Evolutionary conservation across 164 flowering plant genomes (phyloP).

Genomic region (Vitis cinerea): DNA sequence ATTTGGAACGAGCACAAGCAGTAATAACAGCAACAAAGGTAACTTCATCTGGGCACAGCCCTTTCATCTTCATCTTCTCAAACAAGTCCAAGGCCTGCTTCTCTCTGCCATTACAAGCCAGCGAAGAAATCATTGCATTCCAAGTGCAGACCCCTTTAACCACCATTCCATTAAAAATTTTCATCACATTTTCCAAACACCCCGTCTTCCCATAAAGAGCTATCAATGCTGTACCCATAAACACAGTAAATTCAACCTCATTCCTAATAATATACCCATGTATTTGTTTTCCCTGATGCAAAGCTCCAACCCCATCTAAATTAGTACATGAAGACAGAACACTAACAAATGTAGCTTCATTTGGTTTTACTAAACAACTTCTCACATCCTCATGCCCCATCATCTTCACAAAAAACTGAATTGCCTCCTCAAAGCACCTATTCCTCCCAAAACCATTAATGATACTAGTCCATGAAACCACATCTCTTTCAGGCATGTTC

Average conservation of each 20-base stretch:
- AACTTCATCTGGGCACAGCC: conserved; percentile 50
- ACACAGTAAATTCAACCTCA: conserved; percentile 33
- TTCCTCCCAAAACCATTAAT: conserved; percentile 60
- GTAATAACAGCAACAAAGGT: conserved; percentile 66
- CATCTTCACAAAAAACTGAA: conserved; percentile 55
- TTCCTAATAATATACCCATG: conserved; percentile 59
- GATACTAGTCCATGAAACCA: conserved; percentile 77
- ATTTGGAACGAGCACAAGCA: conserved; percentile 69
- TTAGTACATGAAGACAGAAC: conserved; percentile 61
- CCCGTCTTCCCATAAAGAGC: conserved; percentile 71
- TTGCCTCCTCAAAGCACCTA: conserved; percentile 40
- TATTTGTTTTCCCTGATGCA: conserved; percentile 58
- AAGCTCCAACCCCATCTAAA: conserved; percentile 33
- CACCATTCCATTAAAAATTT: conserved; percentile 41
- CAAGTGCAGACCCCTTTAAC: conserved; percentile 58
- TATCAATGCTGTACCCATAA: conserved; percentile 60
- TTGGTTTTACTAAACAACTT: conserved; percentile 40
- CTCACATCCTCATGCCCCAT: conserved; percentile 36
- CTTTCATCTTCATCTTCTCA: conserved; percentile 42
- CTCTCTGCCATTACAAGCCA: conserved; percentile 63
- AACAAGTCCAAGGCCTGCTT: conserved; percentile 55
- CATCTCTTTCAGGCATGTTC: conserved; percentile 52
- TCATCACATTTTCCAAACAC: conserved; percentile 31
- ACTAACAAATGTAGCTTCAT: conserved; percentile 80
- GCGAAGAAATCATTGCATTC: conserved; percentile 73